These are phyloP conservation scores for Starmerella apis DNA, from an alignment of 805 yeast species.

Conservation along the genomic window DNA sequence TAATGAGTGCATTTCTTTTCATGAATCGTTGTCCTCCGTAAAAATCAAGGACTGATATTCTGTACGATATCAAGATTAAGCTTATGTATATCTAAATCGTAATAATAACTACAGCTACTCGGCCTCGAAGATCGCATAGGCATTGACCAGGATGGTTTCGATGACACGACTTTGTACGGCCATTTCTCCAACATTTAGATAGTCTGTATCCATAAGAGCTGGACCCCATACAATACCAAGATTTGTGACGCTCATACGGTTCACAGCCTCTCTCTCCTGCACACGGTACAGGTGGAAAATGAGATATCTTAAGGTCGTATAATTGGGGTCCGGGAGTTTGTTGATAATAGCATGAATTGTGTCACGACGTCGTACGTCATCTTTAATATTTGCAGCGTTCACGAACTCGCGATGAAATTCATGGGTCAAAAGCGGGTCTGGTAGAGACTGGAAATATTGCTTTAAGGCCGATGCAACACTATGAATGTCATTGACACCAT, in stretches of 20 bases:
- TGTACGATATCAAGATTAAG: too few species aligned
- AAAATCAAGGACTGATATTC: too few species aligned
- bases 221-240: constrained; percentile 95
- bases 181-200: constrained; percentile 58
- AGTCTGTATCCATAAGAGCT: constrained; percentile 59
- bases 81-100: constrained; percentile 3
- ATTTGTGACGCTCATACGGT: constrained; percentile 74
- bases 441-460: constrained; percentile 70
- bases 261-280: constrained; percentile 47
- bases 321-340: constrained; percentile 87
- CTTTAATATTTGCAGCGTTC: constrained; percentile 58
- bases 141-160: constrained; percentile 73
- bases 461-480: constrained; percentile 81
- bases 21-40: too few species aligned
- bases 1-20: too few species aligned
- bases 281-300: constrained; percentile 77
- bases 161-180: constrained; percentile 66
- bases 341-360: constrained; percentile 75
- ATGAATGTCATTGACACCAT: constrained; percentile 67
- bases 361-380: constrained; percentile 54
- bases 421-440: constrained; percentile 70
- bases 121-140: constrained; percentile 68
- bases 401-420: constrained; percentile 54
- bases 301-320: constrained; percentile 77
- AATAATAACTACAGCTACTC: constrained; percentile 31